Conservation (phyloP, 2,329 filamentous ascomycete genomes). For the Trichophyton schoenleinii region DNA sequence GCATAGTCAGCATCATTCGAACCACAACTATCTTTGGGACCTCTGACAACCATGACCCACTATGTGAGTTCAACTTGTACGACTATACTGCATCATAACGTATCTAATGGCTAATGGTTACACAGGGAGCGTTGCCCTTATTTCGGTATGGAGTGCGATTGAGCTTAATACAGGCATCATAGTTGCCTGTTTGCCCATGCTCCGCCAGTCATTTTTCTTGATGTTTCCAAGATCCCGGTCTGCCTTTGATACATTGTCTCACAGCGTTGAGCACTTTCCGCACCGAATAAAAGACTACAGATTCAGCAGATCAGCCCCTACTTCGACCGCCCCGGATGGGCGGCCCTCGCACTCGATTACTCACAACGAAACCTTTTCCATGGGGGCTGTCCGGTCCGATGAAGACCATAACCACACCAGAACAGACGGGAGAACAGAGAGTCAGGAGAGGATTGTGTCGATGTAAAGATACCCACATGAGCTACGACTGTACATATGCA, state of each 20-base stretch:
- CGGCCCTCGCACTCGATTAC: background rate
- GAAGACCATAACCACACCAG: background rate
- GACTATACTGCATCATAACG: too few relatives aligned
- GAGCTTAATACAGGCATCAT: conserved; percentile 28
- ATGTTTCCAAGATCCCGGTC: conserved; percentile 14
- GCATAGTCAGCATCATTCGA: conserved; percentile 19
- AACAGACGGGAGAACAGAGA: background rate
- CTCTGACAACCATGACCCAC: conserved; percentile 8
- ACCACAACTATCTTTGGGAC: conserved; percentile 20
- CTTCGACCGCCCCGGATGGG: too few relatives aligned
- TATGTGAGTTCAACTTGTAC: conserved; percentile 6
- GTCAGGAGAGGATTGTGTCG: background rate
- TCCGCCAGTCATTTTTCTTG: conserved; percentile 20
- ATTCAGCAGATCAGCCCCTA: background rate
- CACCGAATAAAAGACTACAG: background rate
- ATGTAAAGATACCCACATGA: background rate
- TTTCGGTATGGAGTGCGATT: conserved; percentile 28
- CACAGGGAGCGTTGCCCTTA: conserved; percentile 19
- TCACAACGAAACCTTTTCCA: background rate
- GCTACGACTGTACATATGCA: background rate
- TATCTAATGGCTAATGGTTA: conserved; percentile 4
- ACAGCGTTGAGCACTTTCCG: background rate
- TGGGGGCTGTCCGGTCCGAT: background rate
- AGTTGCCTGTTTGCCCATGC: conserved; percentile 30
- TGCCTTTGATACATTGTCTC: background rate